Evolutionary conservation across 495 filamentous ascomycete species (phyloP).

Genomic region (Oleoguttula mirabilis): DNA sequence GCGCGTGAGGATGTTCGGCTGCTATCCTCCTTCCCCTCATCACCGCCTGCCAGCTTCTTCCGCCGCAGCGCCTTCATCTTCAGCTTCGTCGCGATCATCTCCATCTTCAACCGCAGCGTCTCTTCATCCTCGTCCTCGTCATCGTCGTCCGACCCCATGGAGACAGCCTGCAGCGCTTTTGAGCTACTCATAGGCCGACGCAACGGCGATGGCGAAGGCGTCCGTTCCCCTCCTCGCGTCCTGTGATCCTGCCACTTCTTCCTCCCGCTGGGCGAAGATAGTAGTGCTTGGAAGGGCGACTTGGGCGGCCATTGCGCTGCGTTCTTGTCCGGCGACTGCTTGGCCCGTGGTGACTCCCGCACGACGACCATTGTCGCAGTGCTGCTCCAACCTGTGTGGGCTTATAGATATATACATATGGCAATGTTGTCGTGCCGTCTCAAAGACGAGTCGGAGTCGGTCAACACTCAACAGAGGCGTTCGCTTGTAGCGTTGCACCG

Average conservation of each 20-base stretch:
- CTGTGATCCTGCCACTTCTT: constrained; percentile 53
- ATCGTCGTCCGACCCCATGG: constrained; percentile 24
- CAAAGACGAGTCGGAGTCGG: too few relatives aligned
- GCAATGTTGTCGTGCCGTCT: too few relatives aligned
- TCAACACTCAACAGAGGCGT: too few relatives aligned
- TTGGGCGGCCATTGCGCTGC: constrained; percentile 58
- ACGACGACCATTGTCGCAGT: constrained; percentile 14
- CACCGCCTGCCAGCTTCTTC: constrained; percentile 29
- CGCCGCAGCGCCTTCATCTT: constrained; percentile 71
- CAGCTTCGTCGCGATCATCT: constrained; percentile 73
- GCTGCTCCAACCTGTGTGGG: too few relatives aligned
- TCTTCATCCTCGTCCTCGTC: constrained; percentile 45
- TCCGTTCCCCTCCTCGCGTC: constrained; percentile 22
- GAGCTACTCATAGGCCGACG: constrained; percentile 5
- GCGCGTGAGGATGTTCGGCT: not conserved
- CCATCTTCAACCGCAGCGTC: constrained; percentile 66
- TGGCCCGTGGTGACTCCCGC: constrained; percentile 18
- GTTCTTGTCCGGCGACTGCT: constrained; percentile 13
- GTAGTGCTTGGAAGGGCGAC: constrained; percentile 71
- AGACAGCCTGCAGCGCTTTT: constrained; percentile 5
- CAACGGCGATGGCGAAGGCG: constrained; percentile 40
- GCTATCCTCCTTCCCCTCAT: constrained; percentile 10
- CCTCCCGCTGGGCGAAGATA: constrained; percentile 71
- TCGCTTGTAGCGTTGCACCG: too few relatives aligned
- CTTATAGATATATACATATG: too few relatives aligned